Evolutionary conservation across 805 yeast genomes (phyloP).

Genomic region (Metahyphopichia silvanorum): DNA sequence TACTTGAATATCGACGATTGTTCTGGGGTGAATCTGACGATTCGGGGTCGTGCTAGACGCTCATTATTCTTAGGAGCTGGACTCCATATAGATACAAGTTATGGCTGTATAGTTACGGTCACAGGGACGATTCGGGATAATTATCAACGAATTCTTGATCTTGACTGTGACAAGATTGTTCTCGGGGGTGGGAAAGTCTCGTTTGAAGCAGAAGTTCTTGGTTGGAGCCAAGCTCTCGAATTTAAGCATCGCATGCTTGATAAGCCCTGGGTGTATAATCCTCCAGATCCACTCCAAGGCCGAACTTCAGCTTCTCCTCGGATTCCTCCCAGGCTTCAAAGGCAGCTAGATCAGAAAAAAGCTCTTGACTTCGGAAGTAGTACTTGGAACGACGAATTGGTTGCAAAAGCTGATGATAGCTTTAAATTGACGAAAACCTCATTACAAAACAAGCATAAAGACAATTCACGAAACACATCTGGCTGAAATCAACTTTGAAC

Average conservation of each 20-base stretch:
- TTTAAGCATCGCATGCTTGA: constrained; percentile 13
- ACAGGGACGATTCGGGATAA: constrained; percentile 11
- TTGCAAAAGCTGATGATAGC: too few relatives aligned
- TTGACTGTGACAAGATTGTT: constrained; percentile 6
- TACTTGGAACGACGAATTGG: too few relatives aligned
- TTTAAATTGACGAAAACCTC: too few relatives aligned
- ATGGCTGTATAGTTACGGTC: constrained; percentile 24
- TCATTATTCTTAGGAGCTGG: constrained; percentile 11
- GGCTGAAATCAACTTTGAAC: too few relatives aligned
- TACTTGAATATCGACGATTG: constrained; percentile 31
- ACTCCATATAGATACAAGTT: constrained; percentile 11
- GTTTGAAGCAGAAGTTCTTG: constrained; percentile 21
- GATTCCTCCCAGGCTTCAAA: too few relatives aligned
- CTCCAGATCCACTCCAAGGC: too few relatives aligned
- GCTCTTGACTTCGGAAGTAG: too few relatives aligned
- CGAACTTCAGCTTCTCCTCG: too few relatives aligned
- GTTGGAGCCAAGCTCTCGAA: constrained; percentile 25
- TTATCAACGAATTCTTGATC: constrained; percentile 7
- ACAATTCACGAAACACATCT: too few relatives aligned
- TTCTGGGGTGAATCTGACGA: constrained; percentile 25
- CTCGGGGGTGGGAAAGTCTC: constrained; percentile 13
- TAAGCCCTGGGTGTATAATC: constrained; percentile 24
- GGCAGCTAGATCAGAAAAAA: too few relatives aligned
- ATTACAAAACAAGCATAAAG: too few relatives aligned
- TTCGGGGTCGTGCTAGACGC: constrained; percentile 15